Evolutionary conservation across 164 flowering plant genomes (phyloP), one percentile per base, ranked within the genome.

Genomic region (Cinnamomum micranthum): DNA sequence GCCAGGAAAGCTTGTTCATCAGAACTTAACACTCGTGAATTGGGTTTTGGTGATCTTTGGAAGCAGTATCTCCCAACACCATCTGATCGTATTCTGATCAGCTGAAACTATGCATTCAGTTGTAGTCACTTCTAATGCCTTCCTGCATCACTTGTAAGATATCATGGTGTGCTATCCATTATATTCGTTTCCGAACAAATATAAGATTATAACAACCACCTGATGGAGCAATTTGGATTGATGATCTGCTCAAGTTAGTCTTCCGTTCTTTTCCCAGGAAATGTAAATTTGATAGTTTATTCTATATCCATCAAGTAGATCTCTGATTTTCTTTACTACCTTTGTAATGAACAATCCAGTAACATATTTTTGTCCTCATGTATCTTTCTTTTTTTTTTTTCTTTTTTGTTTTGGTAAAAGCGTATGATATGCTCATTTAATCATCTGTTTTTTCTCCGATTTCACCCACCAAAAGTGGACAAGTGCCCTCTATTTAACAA

Each of bases 61-160:
- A 52, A 59, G 65, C 68, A 68, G 74, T 78, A 82, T 50, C 72
- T 80, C 71, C 85, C 83, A 5, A 51, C 79, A 22, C 50, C 60
- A 66, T 51, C 81, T 6, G 65, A 69, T 55, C 65, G 28, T 64
- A 80, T 82, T n/a, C 33, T 82, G 71, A 75, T 74, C 33, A 14
- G 20, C 41, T 82, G 72, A 77, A 24, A 25, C 65, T 65, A 69
- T 25, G 25, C 59, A 19, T 51, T 70, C 59, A 10, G 17, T 9
- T 51, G 19, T 24, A 1, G 14, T 50, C 58, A 4, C 59, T 20
- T 5, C 7, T 14, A 6, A n/a, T 41, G 19, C 14, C 17, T 47
- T 19, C 24, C 27, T 9, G 24, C 67, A 9, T 64, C 22, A n/a
- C 22, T 64, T 11, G 13, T 31, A 9, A n/a, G 24, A 22, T 10